Evolutionary conservation across 495 filamentous ascomycete species (phyloP).

Genomic region (Lichenothelia convexa): DNA sequence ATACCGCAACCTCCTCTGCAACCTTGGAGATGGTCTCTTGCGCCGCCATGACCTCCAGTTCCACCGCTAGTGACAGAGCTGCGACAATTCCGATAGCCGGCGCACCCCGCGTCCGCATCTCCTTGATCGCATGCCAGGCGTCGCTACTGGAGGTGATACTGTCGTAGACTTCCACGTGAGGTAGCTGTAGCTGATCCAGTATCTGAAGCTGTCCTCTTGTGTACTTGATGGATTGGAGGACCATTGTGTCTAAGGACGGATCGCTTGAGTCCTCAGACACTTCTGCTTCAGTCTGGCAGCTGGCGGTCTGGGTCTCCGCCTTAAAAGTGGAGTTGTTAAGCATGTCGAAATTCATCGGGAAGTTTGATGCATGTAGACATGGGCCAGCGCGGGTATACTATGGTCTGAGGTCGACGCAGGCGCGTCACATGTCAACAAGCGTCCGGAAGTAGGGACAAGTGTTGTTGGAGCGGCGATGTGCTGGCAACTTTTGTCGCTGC

Average conservation of each 20-base stretch:
- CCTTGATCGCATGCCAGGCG: conserved; percentile 80
- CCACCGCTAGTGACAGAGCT: conserved; percentile 66
- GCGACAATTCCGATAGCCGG: conserved; percentile 97
- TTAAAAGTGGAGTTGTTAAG: no score
- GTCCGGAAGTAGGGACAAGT: no score
- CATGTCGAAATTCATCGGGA: no score
- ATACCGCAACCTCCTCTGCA: conserved; percentile 39
- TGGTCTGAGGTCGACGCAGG: no score
- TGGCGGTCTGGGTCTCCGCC: no score
- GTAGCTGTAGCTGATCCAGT: conserved; percentile 75
- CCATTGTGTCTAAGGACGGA: conserved; percentile 29
- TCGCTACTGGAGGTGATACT: conserved; percentile 54
- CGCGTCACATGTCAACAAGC: no score
- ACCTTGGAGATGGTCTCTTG: conserved; percentile 17
- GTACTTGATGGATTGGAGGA: conserved; percentile 80
- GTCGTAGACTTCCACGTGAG: conserved; percentile 71
- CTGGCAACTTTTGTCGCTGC: no score
- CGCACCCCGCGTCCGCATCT: conserved; percentile 86
- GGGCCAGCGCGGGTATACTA: no score
- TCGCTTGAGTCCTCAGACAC: no score
- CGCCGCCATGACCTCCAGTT: conserved; percentile 29
- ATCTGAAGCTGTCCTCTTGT: conserved; percentile 57
- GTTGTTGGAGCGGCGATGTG: no score
- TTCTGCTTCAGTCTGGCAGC: no score
- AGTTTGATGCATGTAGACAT: no score